Evolutionary conservation across 345 rosid species (phyloP).

Genomic region (Theobroma cacao): DNA sequence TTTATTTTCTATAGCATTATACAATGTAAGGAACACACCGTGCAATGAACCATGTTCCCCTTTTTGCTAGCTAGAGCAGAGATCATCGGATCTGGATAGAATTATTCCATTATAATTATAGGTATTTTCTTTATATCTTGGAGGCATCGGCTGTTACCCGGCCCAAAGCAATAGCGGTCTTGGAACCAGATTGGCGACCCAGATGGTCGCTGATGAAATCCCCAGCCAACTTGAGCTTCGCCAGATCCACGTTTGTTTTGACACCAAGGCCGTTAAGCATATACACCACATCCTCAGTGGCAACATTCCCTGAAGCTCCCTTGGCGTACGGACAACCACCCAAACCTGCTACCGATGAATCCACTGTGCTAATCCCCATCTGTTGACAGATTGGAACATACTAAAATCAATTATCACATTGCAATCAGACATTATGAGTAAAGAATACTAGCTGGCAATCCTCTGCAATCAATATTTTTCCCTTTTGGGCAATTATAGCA

Average conservation of each 20-base stretch:
- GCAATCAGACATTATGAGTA: too few relatives aligned
- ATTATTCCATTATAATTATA: neutral
- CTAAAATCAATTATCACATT: neutral
- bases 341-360: constrained; percentile 62
- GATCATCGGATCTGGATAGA: too few relatives aligned
- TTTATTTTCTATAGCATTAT: constrained; percentile 1
- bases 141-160: constrained; percentile 59
- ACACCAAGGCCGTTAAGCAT: constrained; percentile 76
- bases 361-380: constrained; percentile 75
- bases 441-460: constrained; percentile 2
- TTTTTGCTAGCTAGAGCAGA: neutral
- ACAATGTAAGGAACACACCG: neutral
- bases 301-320: constrained; percentile 78
- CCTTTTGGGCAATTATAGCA: neutral
- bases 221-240: constrained; percentile 54
- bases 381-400: constrained; percentile 17
- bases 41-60: neutral
- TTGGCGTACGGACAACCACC: constrained; percentile 87
- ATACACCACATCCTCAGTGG: constrained; percentile 76
- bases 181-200: constrained; percentile 60
- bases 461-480: neutral
- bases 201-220: constrained; percentile 65
- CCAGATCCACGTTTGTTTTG: constrained; percentile 57
- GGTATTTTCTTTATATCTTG: constrained; percentile 43
- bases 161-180: constrained; percentile 52